These are phyloP conservation scores for Cantharellus anzutake DNA, from an alignment of 768 basidiomycete species.

Conservation along the genomic window DNA sequence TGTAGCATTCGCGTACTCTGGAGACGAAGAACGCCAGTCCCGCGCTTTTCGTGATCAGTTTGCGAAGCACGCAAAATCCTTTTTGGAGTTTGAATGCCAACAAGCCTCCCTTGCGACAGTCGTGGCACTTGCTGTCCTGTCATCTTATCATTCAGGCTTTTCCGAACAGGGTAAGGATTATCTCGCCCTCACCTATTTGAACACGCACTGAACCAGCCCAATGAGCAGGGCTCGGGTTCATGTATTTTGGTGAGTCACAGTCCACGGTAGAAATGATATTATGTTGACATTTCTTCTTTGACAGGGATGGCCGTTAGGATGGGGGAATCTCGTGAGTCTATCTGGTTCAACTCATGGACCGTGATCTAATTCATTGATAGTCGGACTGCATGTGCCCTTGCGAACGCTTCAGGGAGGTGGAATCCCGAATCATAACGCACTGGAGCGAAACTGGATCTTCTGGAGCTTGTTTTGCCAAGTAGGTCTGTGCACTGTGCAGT, in stretches of 20 bases:
- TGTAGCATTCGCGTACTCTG: constrained; percentile 22
- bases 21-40: constrained; percentile 19
- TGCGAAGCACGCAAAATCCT: constrained; percentile 22
- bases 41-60: constrained; percentile 16
- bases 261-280: not conserved
- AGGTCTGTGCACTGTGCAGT: constrained; percentile 1
- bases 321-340: constrained; percentile 38
- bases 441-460: constrained; percentile 40
- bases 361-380: constrained; percentile 14
- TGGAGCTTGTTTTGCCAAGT: constrained; percentile 42
- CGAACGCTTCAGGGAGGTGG: constrained; percentile 29
- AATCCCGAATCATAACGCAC: constrained; percentile 32
- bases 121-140: constrained; percentile 22
- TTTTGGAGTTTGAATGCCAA: constrained; percentile 23
- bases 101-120: constrained; percentile 25
- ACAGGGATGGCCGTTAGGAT: constrained; percentile 39
- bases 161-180: constrained; percentile 20
- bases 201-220: not conserved
- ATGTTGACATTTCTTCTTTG: not conserved
- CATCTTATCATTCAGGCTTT: constrained; percentile 21
- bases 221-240: constrained; percentile 18
- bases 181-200: not conserved
- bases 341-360: constrained; percentile 39
- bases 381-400: not conserved
- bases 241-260: constrained; percentile 21